Percentiles rank a stretch among this genome's conserved stretches.
These are phyloP conservation scores for Halteria grandinella DNA, from an alignment of 73 alveolate species.

Conservation along the genomic window DNA sequence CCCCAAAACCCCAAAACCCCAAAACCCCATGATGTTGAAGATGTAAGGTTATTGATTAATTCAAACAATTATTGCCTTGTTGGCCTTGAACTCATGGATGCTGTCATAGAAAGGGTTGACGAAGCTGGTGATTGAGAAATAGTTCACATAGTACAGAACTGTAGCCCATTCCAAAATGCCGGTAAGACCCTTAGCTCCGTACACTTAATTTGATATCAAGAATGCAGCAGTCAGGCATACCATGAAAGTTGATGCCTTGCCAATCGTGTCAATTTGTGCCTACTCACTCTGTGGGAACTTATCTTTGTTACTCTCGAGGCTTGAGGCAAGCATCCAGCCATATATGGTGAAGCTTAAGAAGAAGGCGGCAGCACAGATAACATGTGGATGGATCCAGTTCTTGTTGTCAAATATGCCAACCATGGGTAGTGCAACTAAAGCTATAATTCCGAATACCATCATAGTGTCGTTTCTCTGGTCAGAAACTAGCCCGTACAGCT, in stretches of 20 bases:
- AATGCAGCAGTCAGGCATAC: not conserved
- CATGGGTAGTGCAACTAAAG: constrained; percentile 1
- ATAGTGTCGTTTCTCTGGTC: not conserved
- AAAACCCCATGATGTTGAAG: too few species aligned
- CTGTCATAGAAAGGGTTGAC: constrained; percentile 23
- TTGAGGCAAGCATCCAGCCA: not conserved
- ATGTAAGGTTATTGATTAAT: too few species aligned
- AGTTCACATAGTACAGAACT: constrained; percentile 8
- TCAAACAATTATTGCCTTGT: too few species aligned
- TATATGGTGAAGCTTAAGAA: constrained; percentile 2
- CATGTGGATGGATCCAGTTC: constrained; percentile 1
- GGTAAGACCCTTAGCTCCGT: constrained; percentile 6
- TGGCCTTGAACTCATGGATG: too few species aligned
- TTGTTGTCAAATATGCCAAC: constrained; percentile 18
- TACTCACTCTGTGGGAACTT: constrained; percentile 7
- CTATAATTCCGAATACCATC: not conserved
- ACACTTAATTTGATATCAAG: not conserved
- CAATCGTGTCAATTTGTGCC: not conserved
- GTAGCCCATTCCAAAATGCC: constrained; percentile 23
- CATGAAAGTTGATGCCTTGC: not conserved
- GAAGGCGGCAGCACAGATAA: constrained; percentile 9
- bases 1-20: too few species aligned
- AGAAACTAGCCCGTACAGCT: constrained; percentile 21
- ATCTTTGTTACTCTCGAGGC: not conserved
- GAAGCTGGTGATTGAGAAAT: constrained; percentile 13